phyloP scores from a whole-genome alignment of 768 basidiomycete species.

The Leucocoprinus leucothites region DNA sequence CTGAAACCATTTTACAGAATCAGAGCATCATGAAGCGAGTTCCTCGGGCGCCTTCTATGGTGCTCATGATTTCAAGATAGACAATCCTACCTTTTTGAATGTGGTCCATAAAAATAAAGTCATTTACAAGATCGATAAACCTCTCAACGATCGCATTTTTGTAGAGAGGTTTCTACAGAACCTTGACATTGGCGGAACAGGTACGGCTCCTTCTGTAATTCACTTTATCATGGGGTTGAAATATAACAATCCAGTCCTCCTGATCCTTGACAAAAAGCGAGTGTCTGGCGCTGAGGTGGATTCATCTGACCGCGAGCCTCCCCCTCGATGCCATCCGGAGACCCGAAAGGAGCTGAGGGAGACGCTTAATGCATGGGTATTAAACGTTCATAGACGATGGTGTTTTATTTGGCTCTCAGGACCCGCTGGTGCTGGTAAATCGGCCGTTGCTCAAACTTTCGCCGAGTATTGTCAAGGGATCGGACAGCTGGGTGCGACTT shows the following conservation, averaged over 20 bases:
- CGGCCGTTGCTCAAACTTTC: slow-evolving; percentile 7
- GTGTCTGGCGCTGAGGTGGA: background rate
- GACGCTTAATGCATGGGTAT: background rate
- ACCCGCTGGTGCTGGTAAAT: slow-evolving; percentile 9
- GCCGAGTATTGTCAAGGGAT: background rate
- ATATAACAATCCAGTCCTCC: no score
- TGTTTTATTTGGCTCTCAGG: background rate
- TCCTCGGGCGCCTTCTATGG: no score
- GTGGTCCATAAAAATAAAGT: background rate
- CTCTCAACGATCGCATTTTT: background rate
- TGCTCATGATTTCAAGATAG: background rate
- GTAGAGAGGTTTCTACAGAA: background rate
- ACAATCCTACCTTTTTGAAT: background rate
- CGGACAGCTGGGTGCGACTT: slow-evolving; percentile 3
- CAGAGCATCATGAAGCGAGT: no score
- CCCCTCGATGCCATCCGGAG: background rate
- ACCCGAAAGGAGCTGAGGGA: background rate
- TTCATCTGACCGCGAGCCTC: background rate
- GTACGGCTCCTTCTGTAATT: background rate
- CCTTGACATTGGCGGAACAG: background rate
- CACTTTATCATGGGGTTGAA: background rate
- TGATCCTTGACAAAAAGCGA: no score
- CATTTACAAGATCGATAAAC: background rate
- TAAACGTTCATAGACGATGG: background rate
- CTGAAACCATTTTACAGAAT: no score